Conservation (phyloP, 2,329 filamentous ascomycete genomes). For the Eutypa lata region DNA sequence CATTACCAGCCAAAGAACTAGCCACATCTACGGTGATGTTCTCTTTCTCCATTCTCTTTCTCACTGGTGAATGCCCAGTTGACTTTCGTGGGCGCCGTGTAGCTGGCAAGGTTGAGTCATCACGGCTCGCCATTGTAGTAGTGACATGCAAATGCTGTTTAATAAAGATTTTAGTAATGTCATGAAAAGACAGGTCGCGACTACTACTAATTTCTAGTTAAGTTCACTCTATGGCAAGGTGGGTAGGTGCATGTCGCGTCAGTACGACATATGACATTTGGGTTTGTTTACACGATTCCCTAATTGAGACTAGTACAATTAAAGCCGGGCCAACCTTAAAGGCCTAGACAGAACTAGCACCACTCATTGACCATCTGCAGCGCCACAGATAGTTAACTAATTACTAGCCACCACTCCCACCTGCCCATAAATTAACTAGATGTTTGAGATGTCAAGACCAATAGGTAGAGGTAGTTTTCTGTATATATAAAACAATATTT, state of each 20-base stretch:
- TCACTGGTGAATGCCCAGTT: conserved; percentile 58
- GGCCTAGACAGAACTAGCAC: neutral
- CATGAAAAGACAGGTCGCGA: neutral
- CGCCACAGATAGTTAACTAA: neutral
- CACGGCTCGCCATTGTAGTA: conserved; percentile 34
- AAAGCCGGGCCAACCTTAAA: neutral
- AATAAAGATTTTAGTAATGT: neutral
- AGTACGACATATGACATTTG: neutral
- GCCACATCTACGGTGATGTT: conserved; percentile 70
- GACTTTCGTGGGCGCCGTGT: conserved; percentile 66
- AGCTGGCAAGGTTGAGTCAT: conserved; percentile 51
- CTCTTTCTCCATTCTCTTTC: conserved; percentile 65
- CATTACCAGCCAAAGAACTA: conserved; percentile 46
- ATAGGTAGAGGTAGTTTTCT: too few species aligned
- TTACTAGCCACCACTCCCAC: too few species aligned
- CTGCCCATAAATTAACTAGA: too few species aligned
- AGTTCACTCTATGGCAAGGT: neutral
- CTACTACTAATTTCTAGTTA: neutral
- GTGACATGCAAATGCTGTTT: conserved; percentile 1
- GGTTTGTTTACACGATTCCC: conserved; percentile 1
- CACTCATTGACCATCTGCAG: neutral
- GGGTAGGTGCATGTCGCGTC: neutral
- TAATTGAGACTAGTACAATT: neutral
- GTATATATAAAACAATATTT: too few species aligned
- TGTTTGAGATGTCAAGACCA: too few species aligned